Evolutionary conservation across 495 filamentous ascomycete species (phyloP).

Genomic region (Elasticomyces elasticus): DNA sequence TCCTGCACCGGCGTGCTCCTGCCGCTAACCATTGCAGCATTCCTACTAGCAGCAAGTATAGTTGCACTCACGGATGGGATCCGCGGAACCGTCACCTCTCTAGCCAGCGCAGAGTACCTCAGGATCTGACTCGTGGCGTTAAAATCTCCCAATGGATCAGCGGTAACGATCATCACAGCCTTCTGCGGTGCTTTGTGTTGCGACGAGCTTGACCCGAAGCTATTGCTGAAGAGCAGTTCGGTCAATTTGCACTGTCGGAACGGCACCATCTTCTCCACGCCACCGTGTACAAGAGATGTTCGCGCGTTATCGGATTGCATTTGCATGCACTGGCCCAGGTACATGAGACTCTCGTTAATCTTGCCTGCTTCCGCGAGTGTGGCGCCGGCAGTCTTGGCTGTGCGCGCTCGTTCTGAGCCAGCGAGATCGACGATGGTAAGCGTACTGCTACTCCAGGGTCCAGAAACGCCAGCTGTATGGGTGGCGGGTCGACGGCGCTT

Average conservation of each 20-base stretch:
- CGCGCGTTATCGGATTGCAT: constrained; percentile 72
- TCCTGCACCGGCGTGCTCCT: constrained; percentile 41
- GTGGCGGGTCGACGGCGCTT: constrained; percentile 49
- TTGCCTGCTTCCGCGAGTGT: constrained; percentile 92
- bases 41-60: constrained; percentile 33
- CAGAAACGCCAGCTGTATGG: constrained; percentile 19
- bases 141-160: constrained; percentile 87
- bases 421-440: constrained; percentile 90
- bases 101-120: constrained; percentile 85
- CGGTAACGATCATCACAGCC: constrained; percentile 92
- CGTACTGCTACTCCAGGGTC: constrained; percentile 66
- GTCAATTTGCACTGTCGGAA: constrained; percentile 96
- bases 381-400: constrained; percentile 84
- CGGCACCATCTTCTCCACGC: constrained; percentile 65
- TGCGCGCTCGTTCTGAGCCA: constrained; percentile 82
- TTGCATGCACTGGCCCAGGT: constrained; percentile 91
- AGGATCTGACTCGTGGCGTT: constrained; percentile 95
- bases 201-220: constrained; percentile 57
- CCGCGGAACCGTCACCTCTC: constrained; percentile 86
- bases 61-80: constrained; percentile 65
- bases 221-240: constrained; percentile 91
- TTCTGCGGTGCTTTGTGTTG: constrained; percentile 47
- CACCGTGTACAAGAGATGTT: neutral
- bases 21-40: constrained; percentile 35
- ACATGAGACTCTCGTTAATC: constrained; percentile 97